Conservation (phyloP, 2,329 filamentous ascomycete genomes). For the Mycocentrospora acerina region DNA sequence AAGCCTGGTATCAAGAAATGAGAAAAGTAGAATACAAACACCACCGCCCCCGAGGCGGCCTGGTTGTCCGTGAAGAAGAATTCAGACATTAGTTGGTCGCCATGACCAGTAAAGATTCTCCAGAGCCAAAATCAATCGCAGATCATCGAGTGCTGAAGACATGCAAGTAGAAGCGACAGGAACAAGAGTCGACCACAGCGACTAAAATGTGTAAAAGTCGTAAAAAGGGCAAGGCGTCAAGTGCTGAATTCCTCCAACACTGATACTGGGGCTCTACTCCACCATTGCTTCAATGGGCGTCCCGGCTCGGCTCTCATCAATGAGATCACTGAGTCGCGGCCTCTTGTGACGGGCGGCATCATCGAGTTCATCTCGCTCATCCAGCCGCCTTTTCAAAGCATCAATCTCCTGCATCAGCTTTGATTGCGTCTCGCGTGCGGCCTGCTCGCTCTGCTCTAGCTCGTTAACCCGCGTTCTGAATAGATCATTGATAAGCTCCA, state of each 20-base stretch:
- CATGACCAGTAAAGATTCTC: conserved; percentile 24
- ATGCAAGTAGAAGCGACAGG: conserved; percentile 8
- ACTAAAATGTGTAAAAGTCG: conserved; percentile 15
- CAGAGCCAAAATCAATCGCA: conserved; percentile 21
- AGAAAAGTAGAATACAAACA: conserved; percentile 29
- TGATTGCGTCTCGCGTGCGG: conserved; percentile 59
- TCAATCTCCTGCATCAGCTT: conserved; percentile 65
- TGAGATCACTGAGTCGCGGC: conserved; percentile 58
- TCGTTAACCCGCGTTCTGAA: conserved; percentile 69
- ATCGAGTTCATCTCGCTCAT: conserved; percentile 71
- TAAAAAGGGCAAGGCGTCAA: conserved; percentile 4
- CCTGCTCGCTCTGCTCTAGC: conserved; percentile 73
- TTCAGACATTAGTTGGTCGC: conserved; percentile 41
- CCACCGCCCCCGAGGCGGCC: conserved; percentile 3
- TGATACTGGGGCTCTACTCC: conserved; percentile 20
- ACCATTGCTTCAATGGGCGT: conserved; percentile 36
- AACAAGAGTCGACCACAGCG: conserved; percentile 3
- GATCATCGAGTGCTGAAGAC: not conserved
- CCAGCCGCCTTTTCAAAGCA: conserved; percentile 77
- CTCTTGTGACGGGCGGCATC: conserved; percentile 56
- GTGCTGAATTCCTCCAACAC: conserved; percentile 8
- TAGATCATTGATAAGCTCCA: conserved; percentile 85
- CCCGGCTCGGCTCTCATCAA: conserved; percentile 47
- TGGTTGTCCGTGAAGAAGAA: conserved; percentile 19
- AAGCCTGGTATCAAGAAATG: conserved; percentile 26